Evolutionary conservation across 163 green algal genomes (phyloP).

Genomic region (Chlorella variabilis): DNA sequence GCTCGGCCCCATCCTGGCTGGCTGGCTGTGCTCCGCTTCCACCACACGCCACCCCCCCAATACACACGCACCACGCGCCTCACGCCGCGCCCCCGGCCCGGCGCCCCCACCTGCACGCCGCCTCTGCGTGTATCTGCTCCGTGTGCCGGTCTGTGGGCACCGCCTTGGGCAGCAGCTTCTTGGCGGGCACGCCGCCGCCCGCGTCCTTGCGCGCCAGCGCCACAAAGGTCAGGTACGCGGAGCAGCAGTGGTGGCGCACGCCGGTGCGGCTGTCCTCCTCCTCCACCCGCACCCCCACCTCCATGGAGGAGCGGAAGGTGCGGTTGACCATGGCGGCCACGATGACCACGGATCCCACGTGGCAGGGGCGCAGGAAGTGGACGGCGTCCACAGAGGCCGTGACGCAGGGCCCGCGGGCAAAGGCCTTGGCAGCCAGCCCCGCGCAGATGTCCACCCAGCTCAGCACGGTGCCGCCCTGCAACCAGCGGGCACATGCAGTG

Average conservation of each 20-base stretch:
- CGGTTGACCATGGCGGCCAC: conserved; percentile 84
- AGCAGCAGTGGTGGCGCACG: conserved; percentile 73
- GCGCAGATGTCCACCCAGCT: conserved; percentile 87
- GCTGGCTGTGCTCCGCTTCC: too few species aligned
- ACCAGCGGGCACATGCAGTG: background rate
- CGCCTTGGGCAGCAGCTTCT: conserved; percentile 46
- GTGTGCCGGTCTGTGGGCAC: conserved; percentile 55
- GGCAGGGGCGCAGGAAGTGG: conserved; percentile 82
- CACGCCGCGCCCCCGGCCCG: too few species aligned
- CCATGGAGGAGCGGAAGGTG: conserved; percentile 81
- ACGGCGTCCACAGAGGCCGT: conserved; percentile 83
- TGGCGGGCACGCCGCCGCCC: background rate
- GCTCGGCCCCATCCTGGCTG: too few species aligned
- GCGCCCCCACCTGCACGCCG: conserved; percentile 14
- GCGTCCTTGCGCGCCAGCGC: conserved; percentile 41
- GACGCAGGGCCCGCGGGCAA: conserved; percentile 78
- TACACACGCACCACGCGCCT: background rate
- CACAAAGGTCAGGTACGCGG: conserved; percentile 90
- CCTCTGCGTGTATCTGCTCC: conserved; percentile 55
- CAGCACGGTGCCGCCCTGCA: conserved; percentile 73
- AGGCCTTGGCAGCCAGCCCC: conserved; percentile 82
- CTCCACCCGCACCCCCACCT: conserved; percentile 79
- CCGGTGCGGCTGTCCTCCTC: conserved; percentile 83
- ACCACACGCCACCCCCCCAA: background rate
- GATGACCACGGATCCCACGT: conserved; percentile 71